Base-by-base conservation (phyloP, 2,329 filamentous ascomycete genomes). In the Periconia sp. region DNA sequence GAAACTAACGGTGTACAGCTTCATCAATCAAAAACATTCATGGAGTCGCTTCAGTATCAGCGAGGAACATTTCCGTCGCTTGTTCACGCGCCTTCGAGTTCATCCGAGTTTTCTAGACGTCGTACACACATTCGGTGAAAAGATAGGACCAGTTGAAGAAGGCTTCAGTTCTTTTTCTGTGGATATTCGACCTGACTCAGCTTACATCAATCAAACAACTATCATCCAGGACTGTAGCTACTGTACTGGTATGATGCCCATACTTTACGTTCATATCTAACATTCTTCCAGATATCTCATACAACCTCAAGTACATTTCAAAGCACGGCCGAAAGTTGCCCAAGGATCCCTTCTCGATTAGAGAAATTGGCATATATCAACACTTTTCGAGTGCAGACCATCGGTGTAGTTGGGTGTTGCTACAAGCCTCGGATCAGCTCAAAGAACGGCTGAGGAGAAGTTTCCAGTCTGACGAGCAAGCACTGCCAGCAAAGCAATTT, bases 261-360 rank as follows among this genome's bases (percentile, higher is more conserved):
- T 27, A 27, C 23, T 27, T 8, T 2, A 15, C 2, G 15, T 41
- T 49, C 3, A 17, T 18, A 18, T 13, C 47, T 41, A 50, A 45
- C 13, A 11, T 10, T 47, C 23, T 35, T 14, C 27, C 43, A 57
- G 57, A 52, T 2, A 52, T 59, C 40, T 49, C 47, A 20, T 59
- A 57, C 19, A 57, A 59, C 40, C 48, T 59, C 35, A 59, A 59
- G 23, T 59, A 57, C 41, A 54, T 59, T 11, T 48, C 53, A 33
- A 45, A 43, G 18, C 57, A 59, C 40, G 57, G 57, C 6, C 40
- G 57, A 45, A 13, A n/a, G 7, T 48, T 46, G n/a, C 54, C 52
- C 15, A 53, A 44, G 13, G 57, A 59, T 44, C 57, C 57, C 15
- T 59, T 52, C 40, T 57, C 54, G 7, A 48, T 59, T 35, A 23